Evolutionary conservation across 371 early-diverging fungal species (phyloP).

Genomic region (Syncephalastrum sp.): DNA sequence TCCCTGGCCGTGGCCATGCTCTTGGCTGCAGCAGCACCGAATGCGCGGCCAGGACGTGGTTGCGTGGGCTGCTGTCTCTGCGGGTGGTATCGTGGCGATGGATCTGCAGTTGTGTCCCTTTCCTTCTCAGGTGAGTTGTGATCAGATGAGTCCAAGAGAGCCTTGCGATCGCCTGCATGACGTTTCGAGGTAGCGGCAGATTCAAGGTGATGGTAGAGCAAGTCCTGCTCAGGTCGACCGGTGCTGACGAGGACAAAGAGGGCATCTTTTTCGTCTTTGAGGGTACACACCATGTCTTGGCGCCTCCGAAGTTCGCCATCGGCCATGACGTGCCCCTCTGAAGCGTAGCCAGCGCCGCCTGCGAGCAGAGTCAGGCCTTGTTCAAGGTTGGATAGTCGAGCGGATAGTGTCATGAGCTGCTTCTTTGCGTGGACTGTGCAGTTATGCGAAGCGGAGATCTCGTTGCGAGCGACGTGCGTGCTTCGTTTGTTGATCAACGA

Average conservation of each 20-base stretch:
- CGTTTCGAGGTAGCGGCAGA: conserved; percentile 4
- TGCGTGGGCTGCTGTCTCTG: not conserved
- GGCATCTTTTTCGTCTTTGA: conserved; percentile 67
- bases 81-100: conserved; percentile 12
- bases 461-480: conserved; percentile 65
- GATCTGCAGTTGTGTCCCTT: conserved; percentile 23
- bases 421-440: conserved; percentile 77
- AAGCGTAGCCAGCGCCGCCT: conserved; percentile 16
- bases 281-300: conserved; percentile 66
- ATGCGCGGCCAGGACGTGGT: conserved; percentile 44
- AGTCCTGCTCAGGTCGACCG: conserved; percentile 45
- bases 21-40: conserved; percentile 57
- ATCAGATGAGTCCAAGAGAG: no score
- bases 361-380: conserved; percentile 49
- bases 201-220: conserved; percentile 9
- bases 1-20: conserved; percentile 54
- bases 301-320: conserved; percentile 72
- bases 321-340: conserved; percentile 39
- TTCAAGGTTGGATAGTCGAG: conserved; percentile 57
- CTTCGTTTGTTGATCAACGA: conserved; percentile 67
- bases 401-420: conserved; percentile 46
- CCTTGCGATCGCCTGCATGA: not conserved
- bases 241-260: conserved; percentile 51
- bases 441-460: conserved; percentile 73
- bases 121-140: not conserved